These are phyloP conservation scores for Aureobasidium subglaciale DNA, from an alignment of 2,329 filamentous ascomycete species.

Conservation along the genomic window DNA sequence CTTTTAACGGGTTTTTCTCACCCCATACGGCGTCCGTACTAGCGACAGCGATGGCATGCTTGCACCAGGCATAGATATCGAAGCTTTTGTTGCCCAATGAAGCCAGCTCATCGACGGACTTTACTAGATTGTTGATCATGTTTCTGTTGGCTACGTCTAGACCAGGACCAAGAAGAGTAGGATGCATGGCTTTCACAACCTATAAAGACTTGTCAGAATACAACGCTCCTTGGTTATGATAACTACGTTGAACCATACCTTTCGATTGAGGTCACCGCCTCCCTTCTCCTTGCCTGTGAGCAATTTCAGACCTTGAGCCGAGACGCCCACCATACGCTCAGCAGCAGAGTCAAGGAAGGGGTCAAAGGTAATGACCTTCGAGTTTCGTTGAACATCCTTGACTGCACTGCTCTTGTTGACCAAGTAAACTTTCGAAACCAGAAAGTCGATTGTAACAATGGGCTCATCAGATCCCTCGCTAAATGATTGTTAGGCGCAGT, in stretches of 20 bases:
- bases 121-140: constrained; percentile 19
- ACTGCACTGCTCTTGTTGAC: constrained; percentile 25
- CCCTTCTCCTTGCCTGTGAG: constrained; percentile 20
- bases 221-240: too few relatives aligned
- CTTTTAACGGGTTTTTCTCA: constrained; percentile 34
- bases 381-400: constrained; percentile 32
- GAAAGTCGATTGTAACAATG: constrained; percentile 1
- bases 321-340: constrained; percentile 33
- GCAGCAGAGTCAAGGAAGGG: constrained; percentile 34
- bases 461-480: neutral
- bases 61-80: constrained; percentile 35
- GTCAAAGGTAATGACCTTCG: constrained; percentile 37
- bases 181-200: constrained; percentile 25
- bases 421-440: neutral
- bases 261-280: neutral
- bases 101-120: constrained; percentile 23
- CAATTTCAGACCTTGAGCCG: constrained; percentile 24
- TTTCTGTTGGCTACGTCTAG: constrained; percentile 31
- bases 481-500: neutral
- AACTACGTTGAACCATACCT: neutral
- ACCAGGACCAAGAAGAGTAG: constrained; percentile 26
- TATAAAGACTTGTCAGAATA: neutral
- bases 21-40: constrained; percentile 39
- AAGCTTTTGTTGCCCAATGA: constrained; percentile 19
- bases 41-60: constrained; percentile 33